Evolutionary conservation across 352 stramenopile species (phyloP).

Genomic region (Phytophthora pluvialis): DNA sequence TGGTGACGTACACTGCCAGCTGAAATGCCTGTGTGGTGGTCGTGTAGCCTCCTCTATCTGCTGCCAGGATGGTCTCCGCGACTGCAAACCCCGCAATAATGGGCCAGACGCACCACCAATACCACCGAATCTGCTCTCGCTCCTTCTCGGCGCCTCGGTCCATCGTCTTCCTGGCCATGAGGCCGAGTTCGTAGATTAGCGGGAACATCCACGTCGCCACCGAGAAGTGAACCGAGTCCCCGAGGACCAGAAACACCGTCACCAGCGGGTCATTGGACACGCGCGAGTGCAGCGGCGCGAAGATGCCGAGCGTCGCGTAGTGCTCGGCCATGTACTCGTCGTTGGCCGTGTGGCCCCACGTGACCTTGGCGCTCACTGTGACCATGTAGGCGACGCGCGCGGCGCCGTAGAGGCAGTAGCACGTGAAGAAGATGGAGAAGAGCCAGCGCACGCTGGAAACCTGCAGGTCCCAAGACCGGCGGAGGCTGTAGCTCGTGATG

Average conservation of each 20-base stretch:
- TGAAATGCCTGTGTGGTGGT: slow-evolving; percentile 43
- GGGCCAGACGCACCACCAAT: slow-evolving; percentile 34
- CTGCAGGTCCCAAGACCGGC: slow-evolving; percentile 47
- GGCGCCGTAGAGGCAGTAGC: slow-evolving; percentile 36
- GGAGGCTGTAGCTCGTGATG: slow-evolving; percentile 47
- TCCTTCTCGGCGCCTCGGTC: slow-evolving; percentile 49
- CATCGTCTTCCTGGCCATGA: slow-evolving; percentile 51
- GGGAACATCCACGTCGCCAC: slow-evolving; percentile 51
- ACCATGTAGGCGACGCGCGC: slow-evolving; percentile 42
- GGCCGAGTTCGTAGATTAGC: slow-evolving; percentile 43
- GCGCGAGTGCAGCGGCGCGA: slow-evolving; percentile 40
- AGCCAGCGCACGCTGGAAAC: slow-evolving; percentile 60
- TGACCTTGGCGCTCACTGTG: slow-evolving; percentile 19
- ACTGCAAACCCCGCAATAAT: slow-evolving; percentile 32
- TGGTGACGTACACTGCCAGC: slow-evolving; percentile 46
- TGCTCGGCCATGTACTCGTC: slow-evolving; percentile 32
- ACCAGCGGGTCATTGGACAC: slow-evolving; percentile 26
- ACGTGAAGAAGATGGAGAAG: slow-evolving; percentile 61
- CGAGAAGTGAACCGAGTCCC: slow-evolving; percentile 42
- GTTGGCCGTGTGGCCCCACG: slow-evolving; percentile 9
- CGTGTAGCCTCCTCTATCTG: slow-evolving; percentile 45
- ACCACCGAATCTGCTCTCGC: slow-evolving; percentile 35
- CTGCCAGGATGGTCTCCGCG: slow-evolving; percentile 33
- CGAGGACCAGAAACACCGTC: slow-evolving; percentile 35
- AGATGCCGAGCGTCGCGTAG: slow-evolving; percentile 42